Base-by-base conservation (phyloP, 768 basidiomycete species). In the Boletus eberwhitei region DNA sequence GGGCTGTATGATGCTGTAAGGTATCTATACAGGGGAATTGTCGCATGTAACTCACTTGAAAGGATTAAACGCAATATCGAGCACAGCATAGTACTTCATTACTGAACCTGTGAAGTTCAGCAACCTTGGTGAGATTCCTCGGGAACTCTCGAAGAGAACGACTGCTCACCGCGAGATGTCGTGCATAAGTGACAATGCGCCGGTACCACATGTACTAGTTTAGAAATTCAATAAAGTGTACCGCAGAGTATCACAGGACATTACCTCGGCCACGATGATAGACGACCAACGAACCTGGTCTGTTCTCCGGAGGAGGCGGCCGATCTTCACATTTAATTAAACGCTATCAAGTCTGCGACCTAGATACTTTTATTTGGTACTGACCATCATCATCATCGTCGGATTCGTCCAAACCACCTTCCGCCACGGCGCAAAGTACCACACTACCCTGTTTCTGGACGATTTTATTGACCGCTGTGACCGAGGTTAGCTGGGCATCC, bases 41-140 rank as follows among this genome's bases (percentile, higher is more conserved):
- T 21, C 8, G 8, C 16, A 48, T n/a, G 37, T 5, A 43, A 48
- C 71, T 53, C 62, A 80, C 82, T 76, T 73, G 54, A 53, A 60
- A 2, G 83, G 81, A 61, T 82, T 77, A 53, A 84, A 81, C 21
- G 77, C 78, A 37, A 84, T 72, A 53, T 85, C 82, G 46, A 78
- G 76, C 0, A 87, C 76, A 1, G 79, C 72, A 54, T 83, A 85
- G 55, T 84, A 73, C 57, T 81, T 83, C 17, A 50, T 68, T 9
- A 55, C 53, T 35, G 52, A 56, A 39, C 59, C 68, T 64, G 38
- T 19, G 40, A 31, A 8, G 34, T 34, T 50, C 40, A 34, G 31
- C 22, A 34, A 39, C 17, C 22, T 49, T 16, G 13, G 13, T 31
- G 16, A n/a, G 26, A 21, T 44, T 19, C 11, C 2, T 42, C n/a